phyloP scores from a whole-genome alignment of 306 rosid genomes.

The Purshia tridentata region DNA sequence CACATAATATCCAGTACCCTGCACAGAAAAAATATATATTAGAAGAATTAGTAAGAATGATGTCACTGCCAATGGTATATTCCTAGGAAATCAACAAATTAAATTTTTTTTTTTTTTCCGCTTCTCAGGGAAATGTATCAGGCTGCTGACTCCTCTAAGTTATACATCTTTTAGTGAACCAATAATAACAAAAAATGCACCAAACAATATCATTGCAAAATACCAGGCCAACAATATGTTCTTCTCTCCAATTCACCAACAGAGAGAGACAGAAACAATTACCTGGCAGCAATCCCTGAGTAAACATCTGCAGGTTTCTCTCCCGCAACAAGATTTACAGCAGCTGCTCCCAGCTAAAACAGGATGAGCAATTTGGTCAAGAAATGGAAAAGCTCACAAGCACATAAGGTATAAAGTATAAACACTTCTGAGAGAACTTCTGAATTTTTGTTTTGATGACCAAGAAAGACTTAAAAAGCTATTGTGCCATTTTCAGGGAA shows the following conservation, averaged over 20 bases:
- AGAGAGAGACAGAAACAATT: constrained; percentile 22
- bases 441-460: neutral
- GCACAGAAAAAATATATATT: constrained; percentile 35
- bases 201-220: neutral
- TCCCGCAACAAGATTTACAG: constrained; percentile 89
- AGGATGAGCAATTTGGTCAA: constrained; percentile 5
- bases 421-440: neutral
- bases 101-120: neutral
- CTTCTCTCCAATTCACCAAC: neutral
- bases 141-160: neutral
- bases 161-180: neutral
- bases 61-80: neutral
- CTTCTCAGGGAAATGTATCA: neutral
- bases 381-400: neutral
- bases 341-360: constrained; percentile 87
- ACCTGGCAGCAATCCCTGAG: constrained; percentile 93
- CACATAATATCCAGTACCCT: constrained; percentile 91
- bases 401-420: neutral
- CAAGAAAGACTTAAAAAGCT: neutral
- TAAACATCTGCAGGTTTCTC: constrained; percentile 95
- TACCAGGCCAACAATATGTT: neutral
- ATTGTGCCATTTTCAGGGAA: too few relatives aligned
- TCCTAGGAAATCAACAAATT: neutral
- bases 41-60: neutral
- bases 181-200: neutral